phyloP scores from a whole-genome alignment of 768 basidiomycete genomes.

The Boletus speciosus region DNA sequence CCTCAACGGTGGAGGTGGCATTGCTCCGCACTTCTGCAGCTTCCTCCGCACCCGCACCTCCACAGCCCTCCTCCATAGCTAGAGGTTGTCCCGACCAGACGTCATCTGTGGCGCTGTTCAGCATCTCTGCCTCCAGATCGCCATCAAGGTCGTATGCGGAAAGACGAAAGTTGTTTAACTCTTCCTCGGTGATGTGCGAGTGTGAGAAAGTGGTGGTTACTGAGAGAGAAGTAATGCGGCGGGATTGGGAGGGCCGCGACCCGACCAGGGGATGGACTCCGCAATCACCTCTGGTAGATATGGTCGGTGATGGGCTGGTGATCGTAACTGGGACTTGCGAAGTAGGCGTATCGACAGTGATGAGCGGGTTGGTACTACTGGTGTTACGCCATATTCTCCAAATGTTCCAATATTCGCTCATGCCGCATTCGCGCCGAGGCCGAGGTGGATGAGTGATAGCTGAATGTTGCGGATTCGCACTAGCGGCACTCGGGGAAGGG shows the following conservation, averaged over 20 bases:
- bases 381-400: conserved; percentile 15
- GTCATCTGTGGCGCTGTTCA: conserved; percentile 23
- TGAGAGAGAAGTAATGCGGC: conserved; percentile 20
- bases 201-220: conserved; percentile 21
- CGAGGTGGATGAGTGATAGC: conserved; percentile 1
- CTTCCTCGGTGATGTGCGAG: conserved; percentile 25
- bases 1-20: neutral
- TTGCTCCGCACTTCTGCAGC: neutral
- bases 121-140: conserved; percentile 25
- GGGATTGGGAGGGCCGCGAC: conserved; percentile 10
- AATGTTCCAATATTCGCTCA: conserved; percentile 12
- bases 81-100: conserved; percentile 9
- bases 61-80: conserved; percentile 11
- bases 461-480: neutral
- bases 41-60: neutral
- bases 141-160: conserved; percentile 27
- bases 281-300: neutral
- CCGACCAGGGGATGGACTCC: neutral
- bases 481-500: neutral
- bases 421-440: neutral
- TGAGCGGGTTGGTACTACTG: neutral
- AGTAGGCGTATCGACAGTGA: neutral
- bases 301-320: neutral
- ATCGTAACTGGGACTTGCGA: neutral
- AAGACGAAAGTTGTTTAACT: conserved; percentile 16